A percentile compares a stretch with the other conserved stretches of the same genome.
Evolutionary conservation across 495 filamentous ascomycete genomes (phyloP).

Genomic region (Penicillium robsamsonii): DNA sequence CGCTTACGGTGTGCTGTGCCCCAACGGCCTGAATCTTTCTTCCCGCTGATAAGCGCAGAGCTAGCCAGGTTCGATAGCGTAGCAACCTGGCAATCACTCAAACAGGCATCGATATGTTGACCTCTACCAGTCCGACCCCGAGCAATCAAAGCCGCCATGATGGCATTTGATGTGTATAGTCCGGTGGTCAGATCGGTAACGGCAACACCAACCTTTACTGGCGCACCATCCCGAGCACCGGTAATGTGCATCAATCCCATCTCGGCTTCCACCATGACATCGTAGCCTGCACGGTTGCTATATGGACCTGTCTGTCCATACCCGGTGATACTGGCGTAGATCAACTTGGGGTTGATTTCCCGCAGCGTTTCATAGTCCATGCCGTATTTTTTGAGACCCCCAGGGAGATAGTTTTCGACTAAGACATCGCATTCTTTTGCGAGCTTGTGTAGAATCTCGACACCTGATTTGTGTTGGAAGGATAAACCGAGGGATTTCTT

Average conservation of each 20-base stretch:
- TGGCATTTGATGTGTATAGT: slow-evolving; percentile 92
- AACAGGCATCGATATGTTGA: slow-evolving; percentile 86
- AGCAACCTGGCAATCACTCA: slow-evolving; percentile 94
- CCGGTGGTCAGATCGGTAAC: slow-evolving; percentile 96
- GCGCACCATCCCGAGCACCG: slow-evolving; percentile 78
- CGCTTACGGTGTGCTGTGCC: slow-evolving; percentile 89
- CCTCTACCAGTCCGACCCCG: slow-evolving; percentile 68
- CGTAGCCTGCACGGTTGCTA: slow-evolving; percentile 84
- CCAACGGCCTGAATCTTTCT: slow-evolving; percentile 86
- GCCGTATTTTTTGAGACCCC: slow-evolving; percentile 82
- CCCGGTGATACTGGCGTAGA: slow-evolving; percentile 69
- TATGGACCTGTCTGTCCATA: slow-evolving; percentile 95
- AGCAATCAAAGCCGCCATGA: slow-evolving; percentile 87
- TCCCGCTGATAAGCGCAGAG: slow-evolving; percentile 82
- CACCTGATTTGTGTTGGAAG: slow-evolving; percentile 78
- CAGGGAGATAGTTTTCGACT: slow-evolving; percentile 95
- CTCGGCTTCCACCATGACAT: slow-evolving; percentile 99
- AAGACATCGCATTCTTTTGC: slow-evolving; percentile 85
- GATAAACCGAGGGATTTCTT: slow-evolving; percentile 93
- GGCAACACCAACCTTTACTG: slow-evolving; percentile 95
- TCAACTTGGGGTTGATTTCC: slow-evolving; percentile 72
- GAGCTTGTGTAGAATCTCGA: slow-evolving; percentile 81
- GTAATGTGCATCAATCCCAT: slow-evolving; percentile 99
- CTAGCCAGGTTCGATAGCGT: slow-evolving; percentile 91
- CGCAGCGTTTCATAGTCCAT: slow-evolving; percentile 80